A percentile compares a stretch with the other conserved stretches of the same genome.
These are phyloP conservation scores for Trichopus zeylanicus DNA, from an alignment of 116 monocot genomes.

Conservation along the genomic window DNA sequence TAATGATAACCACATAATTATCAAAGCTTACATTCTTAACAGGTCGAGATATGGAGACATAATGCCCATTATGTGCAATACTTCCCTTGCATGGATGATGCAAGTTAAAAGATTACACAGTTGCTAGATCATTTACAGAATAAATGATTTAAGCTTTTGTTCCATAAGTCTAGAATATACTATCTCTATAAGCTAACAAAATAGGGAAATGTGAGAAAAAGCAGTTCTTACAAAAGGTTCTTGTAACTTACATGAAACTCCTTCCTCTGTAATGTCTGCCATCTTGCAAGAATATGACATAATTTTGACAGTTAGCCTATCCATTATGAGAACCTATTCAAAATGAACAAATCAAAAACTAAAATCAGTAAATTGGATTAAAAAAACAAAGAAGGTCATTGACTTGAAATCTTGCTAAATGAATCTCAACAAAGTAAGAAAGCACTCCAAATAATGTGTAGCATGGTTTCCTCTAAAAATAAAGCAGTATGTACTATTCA, in stretches of 20 bases:
- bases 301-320: conserved; percentile 75
- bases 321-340: conserved; percentile 86
- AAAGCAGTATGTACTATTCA: too few species aligned
- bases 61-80: neutral
- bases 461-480: too few species aligned
- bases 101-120: neutral
- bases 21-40: neutral
- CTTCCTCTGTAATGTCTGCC: conserved; percentile 92
- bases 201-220: neutral
- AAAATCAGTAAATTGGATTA: neutral
- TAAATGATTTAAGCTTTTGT: neutral
- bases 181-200: neutral
- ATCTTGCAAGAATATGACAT: conserved; percentile 94
- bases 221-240: neutral
- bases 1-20: too few species aligned
- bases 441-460: too few species aligned
- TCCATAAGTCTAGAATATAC: neutral
- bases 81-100: neutral
- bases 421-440: too few species aligned
- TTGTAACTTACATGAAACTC: conserved; percentile 76
- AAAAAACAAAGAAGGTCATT: neutral
- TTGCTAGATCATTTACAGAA: neutral
- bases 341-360: neutral
- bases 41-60: neutral
- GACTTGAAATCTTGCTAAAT: too few species aligned